Conservation (phyloP, 345 rosid species). For the Salix dunnii region DNA sequence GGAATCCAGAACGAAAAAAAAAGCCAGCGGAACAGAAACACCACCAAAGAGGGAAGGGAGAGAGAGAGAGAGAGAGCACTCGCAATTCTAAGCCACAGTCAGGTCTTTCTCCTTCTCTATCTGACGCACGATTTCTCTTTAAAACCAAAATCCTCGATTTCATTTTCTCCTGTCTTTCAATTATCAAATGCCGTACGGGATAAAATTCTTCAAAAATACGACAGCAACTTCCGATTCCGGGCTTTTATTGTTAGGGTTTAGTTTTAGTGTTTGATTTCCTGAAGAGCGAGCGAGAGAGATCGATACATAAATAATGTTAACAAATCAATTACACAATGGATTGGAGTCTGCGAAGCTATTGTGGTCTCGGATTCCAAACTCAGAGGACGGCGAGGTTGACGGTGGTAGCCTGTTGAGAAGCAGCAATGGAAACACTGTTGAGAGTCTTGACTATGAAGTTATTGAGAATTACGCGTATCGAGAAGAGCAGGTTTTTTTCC, state of each 20-base stretch:
- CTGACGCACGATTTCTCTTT: not conserved
- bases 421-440: conserved; percentile 41
- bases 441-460: conserved; percentile 94
- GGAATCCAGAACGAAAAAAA: not conserved
- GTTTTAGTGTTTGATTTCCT: conserved; percentile 12
- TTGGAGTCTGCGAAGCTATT: conserved; percentile 59
- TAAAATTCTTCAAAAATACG: not conserved
- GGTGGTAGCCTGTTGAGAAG: conserved; percentile 40
- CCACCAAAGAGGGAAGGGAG: not conserved
- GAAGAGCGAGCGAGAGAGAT: not conserved
- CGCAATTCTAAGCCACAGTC: conserved; percentile 1
- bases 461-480: conserved; percentile 89
- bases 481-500: conserved; percentile 68
- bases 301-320: conserved; percentile 43
- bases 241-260: conserved; percentile 11
- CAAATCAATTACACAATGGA: conserved; percentile 78
- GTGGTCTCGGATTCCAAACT: conserved; percentile 81
- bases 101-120: not conserved
- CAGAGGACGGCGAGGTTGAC: conserved; percentile 64
- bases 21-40: not conserved
- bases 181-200: not conserved
- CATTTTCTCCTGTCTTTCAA: not conserved
- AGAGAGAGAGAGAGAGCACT: not conserved
- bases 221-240: not conserved
- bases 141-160: not conserved